Percentiles rank a stretch among this genome's conserved stretches.
Conservation (phyloP, 2,329 filamentous ascomycete genomes). For the Botrytis hyacinthi region DNA sequence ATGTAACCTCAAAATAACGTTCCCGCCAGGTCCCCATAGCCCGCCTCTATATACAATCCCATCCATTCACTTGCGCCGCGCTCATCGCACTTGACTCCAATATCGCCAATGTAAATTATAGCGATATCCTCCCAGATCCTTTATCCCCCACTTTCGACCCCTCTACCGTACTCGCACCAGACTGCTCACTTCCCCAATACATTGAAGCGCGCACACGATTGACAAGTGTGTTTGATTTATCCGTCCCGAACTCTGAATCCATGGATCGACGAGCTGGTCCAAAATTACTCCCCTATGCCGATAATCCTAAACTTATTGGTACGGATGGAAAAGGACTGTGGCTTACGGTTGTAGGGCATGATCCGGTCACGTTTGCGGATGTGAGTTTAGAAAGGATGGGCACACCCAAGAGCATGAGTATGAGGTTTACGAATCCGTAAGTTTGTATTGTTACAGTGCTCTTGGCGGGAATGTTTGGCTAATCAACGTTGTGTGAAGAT, state of each 20-base stretch:
- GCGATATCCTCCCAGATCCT: constrained; percentile 35
- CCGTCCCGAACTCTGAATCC: constrained; percentile 36
- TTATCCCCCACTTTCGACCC: constrained; percentile 33
- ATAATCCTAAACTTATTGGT: constrained; percentile 35
- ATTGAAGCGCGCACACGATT: constrained; percentile 34
- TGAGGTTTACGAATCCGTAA: constrained; percentile 38
- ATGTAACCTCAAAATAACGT: neutral
- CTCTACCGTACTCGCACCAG: constrained; percentile 29
- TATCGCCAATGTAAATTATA: constrained; percentile 38
- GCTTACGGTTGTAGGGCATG: constrained; percentile 38
- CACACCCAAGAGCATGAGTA: constrained; percentile 36
- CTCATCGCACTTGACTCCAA: constrained; percentile 40
- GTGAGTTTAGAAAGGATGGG: constrained; percentile 38
- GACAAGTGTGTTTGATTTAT: constrained; percentile 35
- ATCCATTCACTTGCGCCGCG: constrained; percentile 33
- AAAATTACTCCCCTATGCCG: constrained; percentile 33
- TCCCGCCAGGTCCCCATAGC: constrained; percentile 28
- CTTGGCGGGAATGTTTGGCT: neutral
- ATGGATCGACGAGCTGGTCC: constrained; percentile 35
- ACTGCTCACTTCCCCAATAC: constrained; percentile 37
- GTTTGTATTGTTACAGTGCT: constrained; percentile 17
- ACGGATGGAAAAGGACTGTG: constrained; percentile 32
- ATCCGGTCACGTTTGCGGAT: constrained; percentile 37
- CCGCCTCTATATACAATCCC: constrained; percentile 37
- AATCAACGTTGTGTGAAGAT: constrained; percentile 27